These are phyloP conservation scores for Graphilbum fragrans DNA, from an alignment of 2,329 filamentous ascomycete species.

Conservation along the genomic window DNA sequence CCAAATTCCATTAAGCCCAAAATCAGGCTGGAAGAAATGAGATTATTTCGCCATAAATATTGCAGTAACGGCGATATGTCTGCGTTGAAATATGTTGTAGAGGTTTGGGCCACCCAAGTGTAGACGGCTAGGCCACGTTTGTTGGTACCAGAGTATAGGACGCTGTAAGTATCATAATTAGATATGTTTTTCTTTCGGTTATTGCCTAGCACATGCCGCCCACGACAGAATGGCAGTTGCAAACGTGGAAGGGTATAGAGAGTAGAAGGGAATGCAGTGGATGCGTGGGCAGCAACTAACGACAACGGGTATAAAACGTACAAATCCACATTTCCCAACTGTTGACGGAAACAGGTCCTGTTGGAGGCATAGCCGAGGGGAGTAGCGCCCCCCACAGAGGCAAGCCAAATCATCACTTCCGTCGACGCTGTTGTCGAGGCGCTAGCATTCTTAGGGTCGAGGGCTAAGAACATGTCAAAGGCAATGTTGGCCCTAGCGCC, in stretches of 20 bases:
- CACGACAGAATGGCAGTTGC: no score
- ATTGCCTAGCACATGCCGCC: no score
- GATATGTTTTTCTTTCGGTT: no score
- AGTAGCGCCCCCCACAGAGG: not conserved
- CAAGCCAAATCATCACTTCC: constrained; percentile 5
- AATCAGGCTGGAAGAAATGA: not conserved
- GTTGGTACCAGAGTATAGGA: constrained; percentile 1
- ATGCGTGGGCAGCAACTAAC: no score
- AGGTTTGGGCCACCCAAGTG: constrained; percentile 1
- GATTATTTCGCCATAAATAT: constrained; percentile 3
- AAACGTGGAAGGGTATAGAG: no score
- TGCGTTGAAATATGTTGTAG: not conserved
- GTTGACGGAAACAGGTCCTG: not conserved
- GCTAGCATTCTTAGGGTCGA: not conserved
- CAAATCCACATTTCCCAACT: not conserved
- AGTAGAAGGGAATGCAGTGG: no score
- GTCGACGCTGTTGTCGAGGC: not conserved
- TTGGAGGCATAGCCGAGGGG: constrained; percentile 1
- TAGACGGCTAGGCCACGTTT: not conserved
- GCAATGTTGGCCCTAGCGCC: constrained; percentile 1
- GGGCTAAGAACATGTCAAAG: constrained; percentile 3
- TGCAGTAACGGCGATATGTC: constrained; percentile 5
- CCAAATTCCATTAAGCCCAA: constrained; percentile 3
- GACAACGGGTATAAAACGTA: not conserved
- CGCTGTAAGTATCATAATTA: not conserved